Percentiles rank a stretch among this genome's conserved stretches.
phyloP scores from a whole-genome alignment of 495 filamentous ascomycete genomes.

The Diplogelasinospora grovesii region DNA sequence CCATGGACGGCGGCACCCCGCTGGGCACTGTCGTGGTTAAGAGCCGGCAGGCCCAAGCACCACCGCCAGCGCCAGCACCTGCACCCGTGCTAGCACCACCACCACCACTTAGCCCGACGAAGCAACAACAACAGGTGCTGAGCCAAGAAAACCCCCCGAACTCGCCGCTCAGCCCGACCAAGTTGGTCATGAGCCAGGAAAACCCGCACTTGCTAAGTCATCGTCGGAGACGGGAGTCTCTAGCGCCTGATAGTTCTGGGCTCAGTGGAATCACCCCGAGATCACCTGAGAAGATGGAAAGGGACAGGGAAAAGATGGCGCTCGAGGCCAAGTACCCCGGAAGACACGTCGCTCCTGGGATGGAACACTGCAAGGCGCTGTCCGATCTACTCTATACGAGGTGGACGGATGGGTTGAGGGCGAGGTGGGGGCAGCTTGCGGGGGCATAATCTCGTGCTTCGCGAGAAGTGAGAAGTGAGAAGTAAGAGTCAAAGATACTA shows the following conservation, averaged over 20 bases:
- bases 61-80: slow-evolving; percentile 2
- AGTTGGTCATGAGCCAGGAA: slow-evolving; percentile 69
- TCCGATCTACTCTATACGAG: slow-evolving; percentile 84
- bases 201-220: slow-evolving; percentile 83
- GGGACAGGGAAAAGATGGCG: slow-evolving; percentile 40
- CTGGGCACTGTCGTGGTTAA: slow-evolving; percentile 44
- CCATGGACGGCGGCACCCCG: slow-evolving; percentile 25
- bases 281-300: slow-evolving; percentile 17
- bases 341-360: slow-evolving; percentile 53
- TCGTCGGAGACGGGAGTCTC: slow-evolving; percentile 58
- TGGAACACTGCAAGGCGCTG: slow-evolving; percentile 87
- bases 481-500: no score
- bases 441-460: no score
- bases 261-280: slow-evolving; percentile 8
- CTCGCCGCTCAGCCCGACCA: no score
- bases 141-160: no score
- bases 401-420: slow-evolving; percentile 80
- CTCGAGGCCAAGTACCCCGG: slow-evolving; percentile 43
- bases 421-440: slow-evolving; percentile 54
- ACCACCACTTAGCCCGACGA: slow-evolving; percentile 34
- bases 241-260: slow-evolving; percentile 22
- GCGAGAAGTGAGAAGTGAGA: no score
- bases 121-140: slow-evolving; percentile 65
- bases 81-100: slow-evolving; percentile 16
- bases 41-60: slow-evolving; percentile 14